Evolutionary conservation across 1,284 basidiomycete species (phyloP), one percentile per base, ranked within the genome.

Genomic region (Malassezia sp.): DNA sequence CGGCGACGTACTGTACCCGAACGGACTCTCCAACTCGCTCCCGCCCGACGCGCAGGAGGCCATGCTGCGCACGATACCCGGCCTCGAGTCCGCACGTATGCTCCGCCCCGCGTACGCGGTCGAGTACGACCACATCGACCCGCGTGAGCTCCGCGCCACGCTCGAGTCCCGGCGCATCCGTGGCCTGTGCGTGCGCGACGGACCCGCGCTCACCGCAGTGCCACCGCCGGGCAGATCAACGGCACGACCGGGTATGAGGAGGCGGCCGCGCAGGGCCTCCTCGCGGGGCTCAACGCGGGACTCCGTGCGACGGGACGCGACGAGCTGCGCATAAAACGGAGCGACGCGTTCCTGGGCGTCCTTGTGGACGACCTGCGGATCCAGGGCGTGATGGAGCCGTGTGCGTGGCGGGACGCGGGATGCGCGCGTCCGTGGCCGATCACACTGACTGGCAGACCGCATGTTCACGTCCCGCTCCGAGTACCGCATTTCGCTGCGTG

Each of bases 401-500:
- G n/a, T n/a, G n/a, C n/a, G n/a, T n/a, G n/a, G n/a, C n/a, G n/a
- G 67, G 69, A 26, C 23, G 63, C 58, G 3, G 17, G 28, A 7
- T 29, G 21, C n/a, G n/a, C n/a, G n/a, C n/a, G n/a, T n/a, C n/a
- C n/a, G n/a, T n/a, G n/a, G n/a, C n/a, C 38, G 33, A 12, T 9
- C 9, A 12, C 36, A 9, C 40, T 14, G 20, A 15, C 34, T 22
- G 20, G 5, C 54, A 87, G 84, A 90, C 60, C 82, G 87, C 28
- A 89, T 90, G 85, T 90, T 90, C 68, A 90, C 87, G 0, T 84
- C 84, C 17, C 77, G 87, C 35, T 85, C 83, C 26, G 87, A 91
- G 62, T 91, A 87, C 63, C 78, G 87, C 22, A 80, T 91, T 77
- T 81, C 82, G 0, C 76, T 89, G 33, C 76, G 87, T 35, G 81